Evolutionary conservation across 148 eudicot species (phyloP), one percentile per base, ranked within the genome.

Genomic region (Rheum nobile): DNA sequence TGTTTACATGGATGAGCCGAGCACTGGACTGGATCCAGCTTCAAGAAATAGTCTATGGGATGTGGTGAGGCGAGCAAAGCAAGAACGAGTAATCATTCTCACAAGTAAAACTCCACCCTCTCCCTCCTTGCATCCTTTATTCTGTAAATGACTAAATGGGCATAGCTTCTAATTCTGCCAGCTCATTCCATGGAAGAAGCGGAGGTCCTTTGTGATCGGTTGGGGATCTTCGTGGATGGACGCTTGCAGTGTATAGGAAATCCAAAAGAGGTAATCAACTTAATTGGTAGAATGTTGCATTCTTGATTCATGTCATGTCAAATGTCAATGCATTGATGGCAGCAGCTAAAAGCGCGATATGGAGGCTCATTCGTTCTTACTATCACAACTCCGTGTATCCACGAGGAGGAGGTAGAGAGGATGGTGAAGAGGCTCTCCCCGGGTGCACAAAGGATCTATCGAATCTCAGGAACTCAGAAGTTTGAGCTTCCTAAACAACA

Each of bases 1-100:
- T 75, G 97, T 91, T 54, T 89, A 85, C 71, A 82, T 89, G 88
- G 97, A 91, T 73, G 97, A 91, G 80, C 91, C 97, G 19, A 91
- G 97, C 76, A 89, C 92, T 55, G 97, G 94, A 43, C 65, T 91
- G 29, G 97, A 91, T 75, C 97, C 92, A 55, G 94, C 92, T 80
- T 89, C 97, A 41, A 83, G 97, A 78, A 89, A 86, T 28, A 85
- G 72, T 73, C 83, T 91, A 71, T 91, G 94, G 94, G 86, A 82
- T 0, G 74, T 76, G 2, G 78, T 76, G 26, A 76, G 46, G 43
- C 78, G 41, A 34, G 74, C 78, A 14, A 76, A 76, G 74, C 74
- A 71, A 48, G 54, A 71, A 35, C 74, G 74, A 50, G 78, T 52
- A 11, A 54, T 76, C 22, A 76, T 76, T 54, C 78, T 76, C 43